Evolutionary conservation across 2,329 filamentous ascomycete genomes (phyloP).

Genomic region (Exophiala viscosa): DNA sequence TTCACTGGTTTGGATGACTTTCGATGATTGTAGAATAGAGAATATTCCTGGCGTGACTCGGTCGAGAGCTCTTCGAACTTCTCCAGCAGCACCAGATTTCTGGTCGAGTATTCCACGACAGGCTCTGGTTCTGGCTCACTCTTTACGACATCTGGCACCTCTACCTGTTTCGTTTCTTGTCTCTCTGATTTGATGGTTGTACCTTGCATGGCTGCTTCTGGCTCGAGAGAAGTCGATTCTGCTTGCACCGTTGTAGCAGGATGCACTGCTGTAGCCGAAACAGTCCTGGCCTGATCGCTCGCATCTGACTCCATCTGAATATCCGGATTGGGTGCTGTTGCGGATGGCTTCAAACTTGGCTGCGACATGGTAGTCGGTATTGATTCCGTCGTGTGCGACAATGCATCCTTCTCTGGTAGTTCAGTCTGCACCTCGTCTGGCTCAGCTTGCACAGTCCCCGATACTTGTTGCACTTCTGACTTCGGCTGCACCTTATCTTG

Average conservation of each 20-base stretch:
- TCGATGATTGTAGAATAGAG: slow-evolving; percentile 55
- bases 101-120: slow-evolving; percentile 50
- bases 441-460: background rate
- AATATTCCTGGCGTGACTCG: slow-evolving; percentile 50
- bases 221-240: no score
- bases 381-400: background rate
- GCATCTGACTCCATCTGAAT: background rate
- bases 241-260: no score
- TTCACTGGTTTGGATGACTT: slow-evolving; percentile 47
- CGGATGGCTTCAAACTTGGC: background rate
- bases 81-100: slow-evolving; percentile 58
- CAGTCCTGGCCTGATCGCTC: background rate
- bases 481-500: background rate
- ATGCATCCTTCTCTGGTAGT: background rate
- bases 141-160: background rate
- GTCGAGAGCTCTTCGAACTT: slow-evolving; percentile 56
- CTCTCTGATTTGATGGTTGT: background rate
- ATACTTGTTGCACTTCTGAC: background rate
- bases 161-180: background rate
- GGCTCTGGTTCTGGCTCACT: slow-evolving; percentile 2
- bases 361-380: background rate
- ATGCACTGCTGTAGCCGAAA: background rate
- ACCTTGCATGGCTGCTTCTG: no score
- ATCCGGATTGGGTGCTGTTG: background rate
- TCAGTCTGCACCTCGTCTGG: background rate